These are phyloP conservation scores for Auriculariales sp. DNA, from an alignment of 768 basidiomycete genomes.

Conservation along the genomic window DNA sequence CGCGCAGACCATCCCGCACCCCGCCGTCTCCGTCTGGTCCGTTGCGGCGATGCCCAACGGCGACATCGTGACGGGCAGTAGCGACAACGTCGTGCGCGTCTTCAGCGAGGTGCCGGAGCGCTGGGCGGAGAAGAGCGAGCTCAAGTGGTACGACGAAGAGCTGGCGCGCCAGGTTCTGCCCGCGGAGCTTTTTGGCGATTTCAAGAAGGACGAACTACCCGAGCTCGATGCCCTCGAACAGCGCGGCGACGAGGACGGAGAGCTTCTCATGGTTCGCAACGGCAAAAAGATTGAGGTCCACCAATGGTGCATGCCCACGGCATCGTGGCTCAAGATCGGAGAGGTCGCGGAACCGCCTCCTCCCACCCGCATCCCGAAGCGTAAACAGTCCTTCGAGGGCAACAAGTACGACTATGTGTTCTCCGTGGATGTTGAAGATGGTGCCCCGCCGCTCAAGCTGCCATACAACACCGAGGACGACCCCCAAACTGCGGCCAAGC, in stretches of 20 bases:
- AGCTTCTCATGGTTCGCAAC: conserved; percentile 83
- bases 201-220: conserved; percentile 83
- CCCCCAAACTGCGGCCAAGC: conserved; percentile 76
- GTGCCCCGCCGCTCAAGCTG: conserved; percentile 80
- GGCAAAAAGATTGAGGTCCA: conserved; percentile 77
- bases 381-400: conserved; percentile 84
- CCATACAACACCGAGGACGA: conserved; percentile 91
- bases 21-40: conserved; percentile 95
- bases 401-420: conserved; percentile 99
- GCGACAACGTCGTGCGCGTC: conserved; percentile 75
- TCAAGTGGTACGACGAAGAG: conserved; percentile 56
- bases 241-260: conserved; percentile 85
- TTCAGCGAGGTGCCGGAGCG: conserved; percentile 66
- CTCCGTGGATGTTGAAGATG: conserved; percentile 91
- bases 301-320: conserved; percentile 71
- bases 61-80: conserved; percentile 84
- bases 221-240: conserved; percentile 62
- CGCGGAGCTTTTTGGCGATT: conserved; percentile 73
- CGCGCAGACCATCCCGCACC: conserved; percentile 77
- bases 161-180: conserved; percentile 71
- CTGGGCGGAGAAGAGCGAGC: conserved; percentile 51
- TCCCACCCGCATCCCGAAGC: conserved; percentile 70
- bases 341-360: too few species aligned
- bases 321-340: conserved; percentile 84
- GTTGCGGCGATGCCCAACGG: conserved; percentile 78